These are phyloP conservation scores for Claviceps paspali DNA, from an alignment of 2,329 filamentous ascomycete species.

Conservation along the genomic window DNA sequence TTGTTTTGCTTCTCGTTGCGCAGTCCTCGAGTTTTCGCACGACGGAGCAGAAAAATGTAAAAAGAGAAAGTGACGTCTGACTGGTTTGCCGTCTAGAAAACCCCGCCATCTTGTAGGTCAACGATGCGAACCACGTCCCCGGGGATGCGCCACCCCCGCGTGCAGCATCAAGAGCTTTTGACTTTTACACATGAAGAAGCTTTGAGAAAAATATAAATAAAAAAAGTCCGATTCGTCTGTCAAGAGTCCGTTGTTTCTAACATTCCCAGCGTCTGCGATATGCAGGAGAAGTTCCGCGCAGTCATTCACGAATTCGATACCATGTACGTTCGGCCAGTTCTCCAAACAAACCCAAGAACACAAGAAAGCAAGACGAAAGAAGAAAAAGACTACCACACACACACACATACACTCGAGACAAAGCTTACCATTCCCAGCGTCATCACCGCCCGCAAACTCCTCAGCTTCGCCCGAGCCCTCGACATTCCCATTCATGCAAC, in stretches of 20 bases:
- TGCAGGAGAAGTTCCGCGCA: slow-evolving; percentile 82
- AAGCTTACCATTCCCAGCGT: too few relatives aligned
- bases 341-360: not conserved
- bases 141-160: not conserved
- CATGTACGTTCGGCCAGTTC: slow-evolving; percentile 39
- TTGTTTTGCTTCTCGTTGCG: not conserved
- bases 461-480: slow-evolving; percentile 48
- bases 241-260: not conserved
- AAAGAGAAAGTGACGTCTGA: too few relatives aligned
- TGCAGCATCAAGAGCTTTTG: too few relatives aligned
- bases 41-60: too few relatives aligned
- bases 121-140: not conserved
- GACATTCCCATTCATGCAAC: slow-evolving; percentile 70
- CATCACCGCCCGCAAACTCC: slow-evolving; percentile 51
- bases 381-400: too few relatives aligned
- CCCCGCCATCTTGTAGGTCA: slow-evolving; percentile 28
- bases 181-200: too few relatives aligned
- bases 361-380: not conserved
- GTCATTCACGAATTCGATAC: slow-evolving; percentile 77
- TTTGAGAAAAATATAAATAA: not conserved
- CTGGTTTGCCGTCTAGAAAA: slow-evolving; percentile 20
- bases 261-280: slow-evolving; percentile 62
- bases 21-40: too few relatives aligned
- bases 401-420: too few relatives aligned
- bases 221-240: not conserved